phyloP scores from a whole-genome alignment of 176 grass and related monocot genomes.

The Cenchrus americanus region DNA sequence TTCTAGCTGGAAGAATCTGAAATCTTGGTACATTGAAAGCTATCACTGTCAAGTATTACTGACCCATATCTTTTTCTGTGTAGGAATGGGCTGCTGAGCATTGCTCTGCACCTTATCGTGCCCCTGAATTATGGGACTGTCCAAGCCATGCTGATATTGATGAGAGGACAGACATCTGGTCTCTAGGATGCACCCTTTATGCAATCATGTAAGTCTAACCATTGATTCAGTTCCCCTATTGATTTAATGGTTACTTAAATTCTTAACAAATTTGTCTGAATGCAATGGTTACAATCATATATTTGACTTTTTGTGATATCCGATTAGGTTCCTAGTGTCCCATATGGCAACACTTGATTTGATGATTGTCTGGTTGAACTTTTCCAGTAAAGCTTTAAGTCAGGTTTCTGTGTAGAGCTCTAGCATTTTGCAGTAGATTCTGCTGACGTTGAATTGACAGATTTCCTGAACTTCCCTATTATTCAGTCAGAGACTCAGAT shows the following conservation, averaged over 20 bases:
- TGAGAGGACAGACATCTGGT: slow-evolving; percentile 97
- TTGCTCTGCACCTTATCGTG: slow-evolving; percentile 92
- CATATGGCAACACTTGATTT: neutral
- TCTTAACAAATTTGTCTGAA: neutral
- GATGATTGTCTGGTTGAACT: neutral
- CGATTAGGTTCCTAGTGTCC: neutral
- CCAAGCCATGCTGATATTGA: slow-evolving; percentile 84
- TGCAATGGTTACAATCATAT: neutral
- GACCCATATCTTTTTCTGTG: slow-evolving; percentile 10
- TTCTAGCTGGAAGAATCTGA: slow-evolving; percentile 23
- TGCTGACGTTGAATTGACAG: slow-evolving; percentile 1
- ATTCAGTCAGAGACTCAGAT: neutral
- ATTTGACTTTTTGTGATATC: neutral
- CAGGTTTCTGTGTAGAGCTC: neutral
- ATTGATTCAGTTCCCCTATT: slow-evolving; percentile 12
- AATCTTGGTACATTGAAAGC: neutral
- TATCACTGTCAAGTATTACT: neutral
- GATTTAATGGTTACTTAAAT: neutral
- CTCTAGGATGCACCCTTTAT: slow-evolving; percentile 91
- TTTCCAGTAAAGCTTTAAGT: neutral
- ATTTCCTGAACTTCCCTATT: neutral
- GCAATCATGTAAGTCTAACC: slow-evolving; percentile 77
- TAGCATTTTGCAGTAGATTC: slow-evolving; percentile 5
- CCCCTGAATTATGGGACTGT: slow-evolving; percentile 97
- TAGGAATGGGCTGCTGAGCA: slow-evolving; percentile 87